Base-by-base conservation (phyloP, 2,329 filamentous ascomycete genomes). In the Pestalotiopsis sp. region DNA sequence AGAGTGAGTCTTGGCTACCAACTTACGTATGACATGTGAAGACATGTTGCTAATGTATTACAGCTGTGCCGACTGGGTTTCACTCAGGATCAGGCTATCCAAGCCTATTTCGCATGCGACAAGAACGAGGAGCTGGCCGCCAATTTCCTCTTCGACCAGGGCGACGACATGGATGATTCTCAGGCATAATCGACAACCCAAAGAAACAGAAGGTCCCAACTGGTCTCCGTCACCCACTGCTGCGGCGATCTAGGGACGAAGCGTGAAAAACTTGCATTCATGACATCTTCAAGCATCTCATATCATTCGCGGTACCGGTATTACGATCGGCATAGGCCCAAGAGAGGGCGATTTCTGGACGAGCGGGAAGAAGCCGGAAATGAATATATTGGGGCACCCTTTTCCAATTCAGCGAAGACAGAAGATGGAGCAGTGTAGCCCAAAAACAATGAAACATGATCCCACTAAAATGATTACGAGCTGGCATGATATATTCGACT, bases 121-220 rank as follows among this genome's bases (percentile, higher is more conserved):
- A 99, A 98, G 89, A 98, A 99, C 81, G 96, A 99, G 83, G 96
- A 99, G 82, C 87, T 99, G 65, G 96, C 96, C 0, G 96, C 96
- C 72, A 99, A 99, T 83, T 98, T 98, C 82, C 86, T 99, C 70
- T 99, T 99, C 78, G 96, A 99, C 76, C 94, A 98, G 83, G 95
- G 95, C 11, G 94, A 97, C 71, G 94, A 97, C 71, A 95, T 98
- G 62, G 91, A 93, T 45, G 90, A 92, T 69, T 82, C 81, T 11
- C 78, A 82, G 36, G 41, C 57, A 25, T 66, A 39, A 39, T 6
- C 27, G 36, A 41, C 59, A 27, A 27, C 6, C 11, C 5, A n/a
- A 59, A 20, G 11, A 27, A 27, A 59, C 57, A 11, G 23, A 27
- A 13, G 23, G 5, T 59, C 23, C 6, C 23, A 13, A 59, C 27